These are phyloP conservation scores for Adansonia rubrostipa DNA, from an alignment of 441 rosid genomes.

Conservation along the genomic window DNA sequence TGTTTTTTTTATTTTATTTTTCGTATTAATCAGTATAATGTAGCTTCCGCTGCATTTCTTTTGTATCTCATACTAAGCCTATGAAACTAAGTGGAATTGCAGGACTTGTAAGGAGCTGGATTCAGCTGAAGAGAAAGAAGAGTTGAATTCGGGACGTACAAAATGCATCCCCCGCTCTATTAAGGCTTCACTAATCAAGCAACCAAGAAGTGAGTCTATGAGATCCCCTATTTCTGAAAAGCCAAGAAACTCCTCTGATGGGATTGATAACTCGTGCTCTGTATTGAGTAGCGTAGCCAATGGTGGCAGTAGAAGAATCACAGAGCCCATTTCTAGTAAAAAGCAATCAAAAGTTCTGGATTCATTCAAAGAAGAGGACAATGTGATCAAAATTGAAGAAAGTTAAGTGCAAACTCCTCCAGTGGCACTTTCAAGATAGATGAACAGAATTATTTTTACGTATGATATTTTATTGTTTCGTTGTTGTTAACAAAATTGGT, in stretches of 20 bases:
- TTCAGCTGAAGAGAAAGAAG: conserved; percentile 50
- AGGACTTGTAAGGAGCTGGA: conserved; percentile 63
- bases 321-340: conserved; percentile 43
- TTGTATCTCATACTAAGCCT: conserved; percentile 6
- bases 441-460: not conserved
- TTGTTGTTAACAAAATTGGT: conserved; percentile 20
- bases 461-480: conserved; percentile 1
- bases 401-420: conserved; percentile 65
- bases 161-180: conserved; percentile 64
- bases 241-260: conserved; percentile 58
- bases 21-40: not conserved
- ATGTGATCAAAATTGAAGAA: conserved; percentile 85
- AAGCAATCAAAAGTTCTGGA: conserved; percentile 52
- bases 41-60: conserved; percentile 7
- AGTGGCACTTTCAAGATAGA: not conserved
- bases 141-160: conserved; percentile 51
- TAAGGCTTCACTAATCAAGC: conserved; percentile 67
- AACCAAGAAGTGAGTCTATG: conserved; percentile 59
- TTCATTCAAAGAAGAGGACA: conserved; percentile 68
- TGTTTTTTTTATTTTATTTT: not conserved
- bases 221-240: conserved; percentile 71
- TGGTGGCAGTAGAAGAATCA: conserved; percentile 61
- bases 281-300: conserved; percentile 33
- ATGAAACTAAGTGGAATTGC: conserved; percentile 32
- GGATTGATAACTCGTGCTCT: conserved; percentile 40